Evolutionary conservation across 2,329 filamentous ascomycete genomes (phyloP), one percentile per base, ranked within the genome.

Genomic region (Talaromyces sp.): DNA sequence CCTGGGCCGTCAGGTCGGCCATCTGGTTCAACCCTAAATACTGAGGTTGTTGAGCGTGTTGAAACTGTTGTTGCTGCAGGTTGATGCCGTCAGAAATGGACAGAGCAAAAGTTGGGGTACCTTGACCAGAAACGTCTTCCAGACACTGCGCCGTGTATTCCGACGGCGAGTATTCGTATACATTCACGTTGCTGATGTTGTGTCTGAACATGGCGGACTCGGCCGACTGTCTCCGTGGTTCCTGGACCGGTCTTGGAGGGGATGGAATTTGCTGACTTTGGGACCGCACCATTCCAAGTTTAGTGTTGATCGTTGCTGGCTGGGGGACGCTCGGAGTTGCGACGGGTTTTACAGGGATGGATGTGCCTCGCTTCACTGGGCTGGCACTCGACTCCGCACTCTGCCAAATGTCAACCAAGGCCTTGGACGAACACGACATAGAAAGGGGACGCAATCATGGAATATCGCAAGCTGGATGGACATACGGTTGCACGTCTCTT

Each of bases 401-500:
- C 73, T 75, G 68, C 66, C 66, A 72, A 70, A 61, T 69, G 72
- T 75, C 71, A 75, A 75, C 73, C 72, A 71, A 70, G 64, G 67
- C 28, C 48, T n/a, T 39, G 36, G n/a, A 39, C n/a, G 3, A 19
- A 37, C 53, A n/a, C 31, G 22, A 37, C 5, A n/a, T n/a, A n/a
- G 3, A 43, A 5, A 37, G 25, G 52, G 51, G 51, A 56, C 55
- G 55, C 37, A 45, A 39, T 28, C 36, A 39, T 28, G 15, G n/a
- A n/a, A n/a, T 39, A 39, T 39, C 66, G 61, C 59, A 65, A 64
- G 63, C 3, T 67, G 66, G 65, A 66, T 61, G 64, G 64, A 75
- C 74, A 67, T 77, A 77, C 74, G 72, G 70, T 75, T 69, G 73
- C 74, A 72, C 73, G 73, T 69, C 74, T 73, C 69, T 77, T 77